A percentile compares a stretch with the other conserved stretches of the same genome.
These are phyloP conservation scores for Copromyces sp. DNA, from an alignment of 495 filamentous ascomycete genomes.

Conservation along the genomic window DNA sequence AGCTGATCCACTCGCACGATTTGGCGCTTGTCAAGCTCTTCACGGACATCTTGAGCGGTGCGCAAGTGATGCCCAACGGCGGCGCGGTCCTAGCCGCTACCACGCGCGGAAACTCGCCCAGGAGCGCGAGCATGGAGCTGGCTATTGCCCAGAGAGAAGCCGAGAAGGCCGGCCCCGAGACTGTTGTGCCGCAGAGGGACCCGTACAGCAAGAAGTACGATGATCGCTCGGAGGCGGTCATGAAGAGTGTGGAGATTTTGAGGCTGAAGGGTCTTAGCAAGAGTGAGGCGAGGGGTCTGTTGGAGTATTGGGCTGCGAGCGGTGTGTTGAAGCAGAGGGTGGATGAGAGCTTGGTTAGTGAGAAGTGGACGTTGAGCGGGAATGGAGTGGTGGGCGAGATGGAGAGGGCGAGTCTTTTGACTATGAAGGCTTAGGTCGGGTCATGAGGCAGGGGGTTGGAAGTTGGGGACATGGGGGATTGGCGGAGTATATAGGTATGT, in stretches of 20 bases:
- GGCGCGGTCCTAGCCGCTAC: conserved; percentile 69
- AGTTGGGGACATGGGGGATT: not conserved
- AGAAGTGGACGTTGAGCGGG: conserved; percentile 78
- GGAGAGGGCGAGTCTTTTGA: conserved; percentile 51
- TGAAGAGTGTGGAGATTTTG: conserved; percentile 41
- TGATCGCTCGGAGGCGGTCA: conserved; percentile 49
- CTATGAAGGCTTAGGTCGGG: conserved; percentile 26
- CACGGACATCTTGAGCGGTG: conserved; percentile 55
- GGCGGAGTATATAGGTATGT: not conserved
- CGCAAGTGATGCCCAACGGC: conserved; percentile 55
- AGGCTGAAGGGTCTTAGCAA: conserved; percentile 56
- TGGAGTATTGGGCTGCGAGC: conserved; percentile 91
- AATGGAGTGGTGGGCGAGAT: conserved; percentile 79
- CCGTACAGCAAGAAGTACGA: conserved; percentile 59
- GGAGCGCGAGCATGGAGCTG: conserved; percentile 52
- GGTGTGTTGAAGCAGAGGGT: conserved; percentile 63
- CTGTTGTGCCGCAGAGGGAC: conserved; percentile 37
- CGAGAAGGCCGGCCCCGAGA: conserved; percentile 14
- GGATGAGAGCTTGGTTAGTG: conserved; percentile 61
- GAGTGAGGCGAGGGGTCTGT: conserved; percentile 62
- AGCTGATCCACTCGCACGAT: conserved; percentile 79
- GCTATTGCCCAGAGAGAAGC: conserved; percentile 47
- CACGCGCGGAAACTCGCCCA: conserved; percentile 52
- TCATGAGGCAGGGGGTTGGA: not conserved
- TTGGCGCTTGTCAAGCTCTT: conserved; percentile 69